Percentiles rank a stretch among this genome's conserved stretches.
Conservation (phyloP, 2,329 filamentous ascomycete species). For the Canariomyces notabilis region DNA sequence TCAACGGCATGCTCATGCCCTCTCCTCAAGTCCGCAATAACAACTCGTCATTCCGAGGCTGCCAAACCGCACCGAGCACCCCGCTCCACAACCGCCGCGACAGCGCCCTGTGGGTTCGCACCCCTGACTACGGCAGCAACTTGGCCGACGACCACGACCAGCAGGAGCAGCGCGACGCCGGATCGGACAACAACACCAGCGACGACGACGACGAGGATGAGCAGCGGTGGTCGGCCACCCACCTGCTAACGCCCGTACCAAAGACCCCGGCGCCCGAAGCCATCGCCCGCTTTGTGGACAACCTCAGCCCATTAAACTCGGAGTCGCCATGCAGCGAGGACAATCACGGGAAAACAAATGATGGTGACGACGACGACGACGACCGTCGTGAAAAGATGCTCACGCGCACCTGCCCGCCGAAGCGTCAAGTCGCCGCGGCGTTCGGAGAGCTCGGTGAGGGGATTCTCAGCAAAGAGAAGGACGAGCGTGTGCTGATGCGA, state of each 20-base stretch:
- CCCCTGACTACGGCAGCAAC: too few species aligned
- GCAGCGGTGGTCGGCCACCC: constrained; percentile 36
- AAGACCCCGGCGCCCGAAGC: constrained; percentile 54
- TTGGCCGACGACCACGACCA: too few species aligned
- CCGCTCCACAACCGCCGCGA: constrained; percentile 44
- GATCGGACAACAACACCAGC: constrained; percentile 27
- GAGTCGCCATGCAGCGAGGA: constrained; percentile 4
- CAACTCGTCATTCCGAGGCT: constrained; percentile 28
- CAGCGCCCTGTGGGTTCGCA: constrained; percentile 51
- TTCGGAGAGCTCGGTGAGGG: constrained; percentile 38
- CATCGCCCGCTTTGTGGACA: constrained; percentile 48
- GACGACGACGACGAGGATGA: constrained; percentile 36
- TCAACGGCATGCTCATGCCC: constrained; percentile 59
- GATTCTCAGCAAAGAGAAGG: constrained; percentile 46
- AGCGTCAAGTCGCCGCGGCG: constrained; percentile 35
- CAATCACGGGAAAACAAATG: constrained; percentile 4
- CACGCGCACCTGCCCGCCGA: constrained; percentile 52
- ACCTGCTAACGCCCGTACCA: constrained; percentile 52
- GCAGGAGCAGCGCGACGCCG: constrained; percentile 33
- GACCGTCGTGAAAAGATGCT: constrained; percentile 37
- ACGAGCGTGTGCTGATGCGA: constrained; percentile 54
- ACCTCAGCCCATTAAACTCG: constrained; percentile 37
- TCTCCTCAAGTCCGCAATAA: constrained; percentile 35
- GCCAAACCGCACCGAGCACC: constrained; percentile 41
- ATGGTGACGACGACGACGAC: constrained; percentile 31